Evolutionary conservation across 1,284 basidiomycete genomes (phyloP), one percentile per base, ranked within the genome.

Genomic region (Termitomyces sp.): DNA sequence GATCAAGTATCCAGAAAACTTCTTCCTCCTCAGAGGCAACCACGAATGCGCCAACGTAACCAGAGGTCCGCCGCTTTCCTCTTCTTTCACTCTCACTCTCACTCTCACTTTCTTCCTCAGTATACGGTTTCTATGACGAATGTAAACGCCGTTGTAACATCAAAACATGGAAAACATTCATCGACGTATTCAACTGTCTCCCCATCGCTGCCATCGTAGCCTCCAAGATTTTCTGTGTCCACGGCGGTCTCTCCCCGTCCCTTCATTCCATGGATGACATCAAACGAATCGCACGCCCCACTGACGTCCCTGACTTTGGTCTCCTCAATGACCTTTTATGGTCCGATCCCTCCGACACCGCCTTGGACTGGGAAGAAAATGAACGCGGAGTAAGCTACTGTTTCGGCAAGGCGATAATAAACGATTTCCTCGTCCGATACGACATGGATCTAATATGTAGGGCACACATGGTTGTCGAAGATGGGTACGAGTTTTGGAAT

Each of bases 371-470:
- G 97, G 97, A 99, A 73, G 97, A 99, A 71, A 99, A 99, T 69
- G 97, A 99, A 70, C 80, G 97, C 55, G 97, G 97, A n/a, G 97
- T 99, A 52, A 97, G 93, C 67, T 99, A 97, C 76, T 99, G 97
- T 73, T 99, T 98, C 66, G 97, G 97, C 45, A 98, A 98, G 74
- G 87, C 86, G 13, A 91, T 99, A 63, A 97, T 99, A 67, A 96
- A 97, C 66, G 91, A 96, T 58, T 98, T 98, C 77, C 74, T 97
- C 54, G 84, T 86, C 60, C 86, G 90, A 60, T 87, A 91, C 65
- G 97, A 99, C 72, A 99, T 99, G 86, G 97, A 99, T 72, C 80
- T 99, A 57, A 99, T 99, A 72, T 99, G 97, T 75, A 86, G 97
- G 49, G 97, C 97, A 38, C 97, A 99, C 73, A 99, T 99, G 97